A percentile compares a stretch with the other conserved stretches of the same genome.
Conservation (phyloP, 805 yeast species). For the Peterozyma xylosa region DNA sequence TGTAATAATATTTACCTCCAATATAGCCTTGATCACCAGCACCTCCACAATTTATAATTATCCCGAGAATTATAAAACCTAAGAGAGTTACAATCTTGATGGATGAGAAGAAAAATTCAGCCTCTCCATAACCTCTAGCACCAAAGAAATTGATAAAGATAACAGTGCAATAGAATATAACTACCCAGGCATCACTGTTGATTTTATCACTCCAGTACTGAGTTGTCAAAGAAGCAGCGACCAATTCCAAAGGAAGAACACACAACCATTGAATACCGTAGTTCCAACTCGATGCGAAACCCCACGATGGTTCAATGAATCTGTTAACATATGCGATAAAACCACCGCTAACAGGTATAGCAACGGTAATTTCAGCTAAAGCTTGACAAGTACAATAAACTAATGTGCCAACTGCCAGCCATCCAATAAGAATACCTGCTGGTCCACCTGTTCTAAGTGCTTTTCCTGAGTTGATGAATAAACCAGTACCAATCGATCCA, state of each 20-base stretch:
- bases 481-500: constrained; percentile 62
- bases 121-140: constrained; percentile 47
- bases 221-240: constrained; percentile 51
- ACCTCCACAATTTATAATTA: constrained; percentile 43
- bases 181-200: constrained; percentile 54
- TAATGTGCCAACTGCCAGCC: constrained; percentile 45
- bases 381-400: constrained; percentile 56
- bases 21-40: constrained; percentile 30
- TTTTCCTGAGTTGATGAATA: constrained; percentile 59
- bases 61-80: constrained; percentile 38
- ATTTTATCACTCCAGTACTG: constrained; percentile 39
- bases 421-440: constrained; percentile 51
- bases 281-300: constrained; percentile 45
- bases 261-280: constrained; percentile 50
- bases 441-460: constrained; percentile 59
- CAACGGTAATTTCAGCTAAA: constrained; percentile 51
- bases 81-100: constrained; percentile 39
- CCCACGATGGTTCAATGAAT: constrained; percentile 47
- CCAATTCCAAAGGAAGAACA: constrained; percentile 49
- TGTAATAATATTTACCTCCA: constrained; percentile 43
- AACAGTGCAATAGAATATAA: constrained; percentile 42
- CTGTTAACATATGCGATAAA: constrained; percentile 42
- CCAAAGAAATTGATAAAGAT: constrained; percentile 41
- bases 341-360: constrained; percentile 52
- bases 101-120: constrained; percentile 41